A percentile compares a stretch with the other conserved stretches of the same genome.
Conservation (phyloP, 78 protist genomes). For the Dictyostelium brefeldianum region DNA sequence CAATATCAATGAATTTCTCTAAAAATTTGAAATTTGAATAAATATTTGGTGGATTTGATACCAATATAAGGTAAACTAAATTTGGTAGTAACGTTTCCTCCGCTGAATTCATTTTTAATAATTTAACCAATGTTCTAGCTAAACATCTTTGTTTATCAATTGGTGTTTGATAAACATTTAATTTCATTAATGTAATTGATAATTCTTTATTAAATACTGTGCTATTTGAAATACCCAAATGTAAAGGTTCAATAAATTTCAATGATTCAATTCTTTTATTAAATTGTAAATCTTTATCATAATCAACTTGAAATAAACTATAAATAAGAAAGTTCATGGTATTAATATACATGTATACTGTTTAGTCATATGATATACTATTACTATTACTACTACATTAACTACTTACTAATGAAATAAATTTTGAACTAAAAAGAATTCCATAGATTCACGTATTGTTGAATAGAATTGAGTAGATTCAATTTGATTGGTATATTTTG, state of each 20-base stretch:
- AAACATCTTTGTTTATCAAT: conserved; percentile 61
- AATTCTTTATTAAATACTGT: not conserved
- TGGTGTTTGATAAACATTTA: conserved; percentile 64
- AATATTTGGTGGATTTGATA: conserved; percentile 52
- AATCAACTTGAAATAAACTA: conserved; percentile 63
- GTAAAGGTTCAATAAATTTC: conserved; percentile 38
- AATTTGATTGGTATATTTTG: conserved; percentile 7
- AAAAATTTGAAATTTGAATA: conserved; percentile 47
- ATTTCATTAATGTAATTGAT: not conserved
- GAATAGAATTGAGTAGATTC: not conserved
- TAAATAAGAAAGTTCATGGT: too few species aligned
- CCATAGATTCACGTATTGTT: conserved; percentile 27
- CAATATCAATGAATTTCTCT: conserved; percentile 15
- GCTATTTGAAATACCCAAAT: conserved; percentile 29
- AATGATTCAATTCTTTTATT: conserved; percentile 47
- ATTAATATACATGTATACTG: not conserved
- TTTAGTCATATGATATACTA: too few species aligned
- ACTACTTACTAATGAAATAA: conserved; percentile 46
- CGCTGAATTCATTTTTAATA: conserved; percentile 4
- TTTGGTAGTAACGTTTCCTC: conserved; percentile 60
- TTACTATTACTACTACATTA: not conserved
- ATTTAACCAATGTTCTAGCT: conserved; percentile 29
- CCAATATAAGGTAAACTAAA: conserved; percentile 37
- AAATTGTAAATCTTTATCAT: conserved; percentile 33
- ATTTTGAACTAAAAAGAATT: conserved; percentile 44